These are phyloP conservation scores for Gymnopilus dilepis DNA, from an alignment of 768 basidiomycete genomes.

Conservation along the genomic window DNA sequence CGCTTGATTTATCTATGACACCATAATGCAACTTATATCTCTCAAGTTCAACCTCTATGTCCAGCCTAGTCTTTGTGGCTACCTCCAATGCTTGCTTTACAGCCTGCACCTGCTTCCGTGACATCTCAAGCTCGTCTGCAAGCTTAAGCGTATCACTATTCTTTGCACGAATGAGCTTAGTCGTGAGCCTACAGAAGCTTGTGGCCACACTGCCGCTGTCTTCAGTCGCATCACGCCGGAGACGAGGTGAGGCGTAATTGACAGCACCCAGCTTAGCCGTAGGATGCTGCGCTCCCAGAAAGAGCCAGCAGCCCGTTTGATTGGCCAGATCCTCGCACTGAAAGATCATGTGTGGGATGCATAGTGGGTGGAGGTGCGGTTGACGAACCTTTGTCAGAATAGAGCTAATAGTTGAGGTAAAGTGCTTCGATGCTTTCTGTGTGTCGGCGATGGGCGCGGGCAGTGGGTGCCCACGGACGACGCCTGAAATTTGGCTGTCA, in stretches of 20 bases:
- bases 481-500: background rate
- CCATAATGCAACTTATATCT: no score
- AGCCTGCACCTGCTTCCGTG: background rate
- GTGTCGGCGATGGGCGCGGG: background rate
- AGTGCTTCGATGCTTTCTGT: background rate
- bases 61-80: no score
- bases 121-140: background rate
- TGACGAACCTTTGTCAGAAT: constrained; percentile 3
- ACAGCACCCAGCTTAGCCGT: constrained; percentile 7
- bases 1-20: no score
- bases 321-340: constrained; percentile 18
- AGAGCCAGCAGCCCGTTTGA: constrained; percentile 20
- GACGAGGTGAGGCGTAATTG: constrained; percentile 17
- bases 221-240: constrained; percentile 6
- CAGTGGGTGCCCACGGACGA: background rate
- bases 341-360: background rate
- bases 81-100: no score
- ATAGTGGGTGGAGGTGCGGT: no score
- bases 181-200: background rate
- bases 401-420: background rate
- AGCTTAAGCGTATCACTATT: background rate
- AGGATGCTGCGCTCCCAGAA: constrained; percentile 21
- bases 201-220: background rate
- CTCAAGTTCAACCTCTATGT: no score
- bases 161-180: background rate